These are phyloP conservation scores for Marvania coccoides DNA, from an alignment of 139 green algal genomes.

Conservation along the genomic window DNA sequence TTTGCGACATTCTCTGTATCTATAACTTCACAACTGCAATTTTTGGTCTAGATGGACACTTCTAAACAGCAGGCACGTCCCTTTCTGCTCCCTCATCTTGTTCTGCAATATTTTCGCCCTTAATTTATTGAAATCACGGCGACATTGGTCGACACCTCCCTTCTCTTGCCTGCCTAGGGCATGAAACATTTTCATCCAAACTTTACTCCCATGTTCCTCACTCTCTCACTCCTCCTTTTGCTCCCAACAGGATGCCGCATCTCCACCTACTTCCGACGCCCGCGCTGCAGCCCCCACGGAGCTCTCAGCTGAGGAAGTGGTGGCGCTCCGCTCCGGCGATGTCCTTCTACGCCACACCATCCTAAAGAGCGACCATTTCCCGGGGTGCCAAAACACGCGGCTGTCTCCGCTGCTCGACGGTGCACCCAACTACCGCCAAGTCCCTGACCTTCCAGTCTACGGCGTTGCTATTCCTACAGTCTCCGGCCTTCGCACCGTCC, in stretches of 20 bases:
- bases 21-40: no score
- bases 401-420: slow-evolving; percentile 78
- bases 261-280: background rate
- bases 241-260: background rate
- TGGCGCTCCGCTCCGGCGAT: slow-evolving; percentile 51
- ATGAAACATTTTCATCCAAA: no score
- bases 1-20: no score
- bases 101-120: no score
- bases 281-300: background rate
- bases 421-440: slow-evolving; percentile 88
- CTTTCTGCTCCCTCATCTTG: no score
- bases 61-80: no score
- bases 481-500: slow-evolving; percentile 65
- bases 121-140: no score
- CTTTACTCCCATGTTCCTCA: background rate
- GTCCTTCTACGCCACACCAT: slow-evolving; percentile 84
- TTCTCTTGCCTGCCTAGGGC: no score
- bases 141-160: no score
- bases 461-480: slow-evolving; percentile 91
- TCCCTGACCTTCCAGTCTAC: slow-evolving; percentile 80
- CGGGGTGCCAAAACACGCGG: slow-evolving; percentile 89
- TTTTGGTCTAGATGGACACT: no score
- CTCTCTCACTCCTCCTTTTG: background rate
- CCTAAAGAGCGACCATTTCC: slow-evolving; percentile 85
- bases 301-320: slow-evolving; percentile 46